Percentiles rank a stretch among this genome's conserved stretches.
These are phyloP conservation scores for Leccinum incarnatum DNA, from an alignment of 768 basidiomycete species.

Conservation along the genomic window DNA sequence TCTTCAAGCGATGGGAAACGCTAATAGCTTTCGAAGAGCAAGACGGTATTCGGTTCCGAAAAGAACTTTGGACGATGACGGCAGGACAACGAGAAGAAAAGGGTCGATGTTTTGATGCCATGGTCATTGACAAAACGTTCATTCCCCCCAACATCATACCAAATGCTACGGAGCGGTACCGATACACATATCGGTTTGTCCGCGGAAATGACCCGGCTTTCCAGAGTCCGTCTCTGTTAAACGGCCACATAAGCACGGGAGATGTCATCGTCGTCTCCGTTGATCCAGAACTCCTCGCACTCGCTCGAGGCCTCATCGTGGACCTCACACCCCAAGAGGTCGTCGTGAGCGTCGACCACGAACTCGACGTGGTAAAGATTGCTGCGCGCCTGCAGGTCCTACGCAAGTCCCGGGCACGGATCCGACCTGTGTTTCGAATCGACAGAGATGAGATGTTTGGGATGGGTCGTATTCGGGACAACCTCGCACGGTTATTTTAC, in stretches of 20 bases:
- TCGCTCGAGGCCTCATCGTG: slow-evolving; percentile 81
- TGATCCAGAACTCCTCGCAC: slow-evolving; percentile 80
- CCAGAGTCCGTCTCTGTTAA: slow-evolving; percentile 46
- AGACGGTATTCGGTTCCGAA: slow-evolving; percentile 78
- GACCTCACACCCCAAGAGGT: slow-evolving; percentile 63
- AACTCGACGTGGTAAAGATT: slow-evolving; percentile 53
- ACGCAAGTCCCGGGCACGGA: slow-evolving; percentile 11
- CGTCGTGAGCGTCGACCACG: slow-evolving; percentile 81
- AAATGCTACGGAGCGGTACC: slow-evolving; percentile 61
- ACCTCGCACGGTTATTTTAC: slow-evolving; percentile 87
- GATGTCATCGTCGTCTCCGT: slow-evolving; percentile 88
- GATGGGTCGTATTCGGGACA: slow-evolving; percentile 85
- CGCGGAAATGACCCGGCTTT: slow-evolving; percentile 28
- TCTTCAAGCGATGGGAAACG: slow-evolving; percentile 90
- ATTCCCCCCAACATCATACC: slow-evolving; percentile 16
- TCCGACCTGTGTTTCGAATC: slow-evolving; percentile 62
- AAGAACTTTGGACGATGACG: slow-evolving; percentile 91
- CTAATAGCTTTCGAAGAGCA: slow-evolving; percentile 85
- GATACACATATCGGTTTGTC: slow-evolving; percentile 73
- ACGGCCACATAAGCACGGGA: slow-evolving; percentile 72
- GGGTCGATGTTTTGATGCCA: slow-evolving; percentile 81
- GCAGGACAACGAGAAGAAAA: slow-evolving; percentile 74
- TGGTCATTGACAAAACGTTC: slow-evolving; percentile 61
- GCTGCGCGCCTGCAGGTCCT: slow-evolving; percentile 35
- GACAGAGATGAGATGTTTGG: slow-evolving; percentile 94